These are phyloP conservation scores for Rhodotorula glutinis DNA, from an alignment of 1,284 basidiomycete genomes.

Conservation along the genomic window DNA sequence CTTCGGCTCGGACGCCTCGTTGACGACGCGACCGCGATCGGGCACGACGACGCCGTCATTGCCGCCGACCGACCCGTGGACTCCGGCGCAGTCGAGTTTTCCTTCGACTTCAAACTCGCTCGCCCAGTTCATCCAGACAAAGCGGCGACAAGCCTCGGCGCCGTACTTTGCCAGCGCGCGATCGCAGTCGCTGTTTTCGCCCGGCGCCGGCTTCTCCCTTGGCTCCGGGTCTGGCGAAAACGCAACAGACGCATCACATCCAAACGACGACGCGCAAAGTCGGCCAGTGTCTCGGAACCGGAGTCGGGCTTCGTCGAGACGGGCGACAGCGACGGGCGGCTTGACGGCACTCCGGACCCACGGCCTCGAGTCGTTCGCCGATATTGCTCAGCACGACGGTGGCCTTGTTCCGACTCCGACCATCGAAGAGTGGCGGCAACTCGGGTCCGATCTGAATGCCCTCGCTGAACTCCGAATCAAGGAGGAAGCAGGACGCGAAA, in stretches of 20 bases:
- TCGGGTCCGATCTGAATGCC: constrained; percentile 35
- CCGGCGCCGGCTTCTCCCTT: constrained; percentile 24
- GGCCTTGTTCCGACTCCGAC: constrained; percentile 39
- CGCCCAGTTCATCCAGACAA: constrained; percentile 41
- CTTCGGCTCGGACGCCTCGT: too few relatives aligned
- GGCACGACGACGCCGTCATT: neutral
- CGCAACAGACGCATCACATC: neutral
- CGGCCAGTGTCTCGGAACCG: constrained; percentile 10
- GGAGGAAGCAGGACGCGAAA: constrained; percentile 4
- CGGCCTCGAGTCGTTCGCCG: constrained; percentile 6
- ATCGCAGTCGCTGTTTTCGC: constrained; percentile 10
- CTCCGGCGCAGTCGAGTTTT: constrained; percentile 18
- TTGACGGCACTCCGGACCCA: constrained; percentile 9
- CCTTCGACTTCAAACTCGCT: constrained; percentile 21
- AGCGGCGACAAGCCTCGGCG: constrained; percentile 40
- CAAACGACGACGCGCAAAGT: neutral
- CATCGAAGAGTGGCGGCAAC: constrained; percentile 39
- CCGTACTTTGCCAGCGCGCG: constrained; percentile 37
- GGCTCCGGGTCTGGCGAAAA: neutral
- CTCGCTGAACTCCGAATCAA: constrained; percentile 22
- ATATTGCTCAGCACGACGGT: constrained; percentile 1
- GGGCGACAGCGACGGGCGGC: constrained; percentile 22
- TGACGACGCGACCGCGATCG: neutral
- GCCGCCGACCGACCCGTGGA: constrained; percentile 12
- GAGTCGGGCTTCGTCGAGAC: constrained; percentile 2